These are phyloP conservation scores for Wolfiporia cocos DNA, from an alignment of 1,284 basidiomycete genomes.

Conservation along the genomic window DNA sequence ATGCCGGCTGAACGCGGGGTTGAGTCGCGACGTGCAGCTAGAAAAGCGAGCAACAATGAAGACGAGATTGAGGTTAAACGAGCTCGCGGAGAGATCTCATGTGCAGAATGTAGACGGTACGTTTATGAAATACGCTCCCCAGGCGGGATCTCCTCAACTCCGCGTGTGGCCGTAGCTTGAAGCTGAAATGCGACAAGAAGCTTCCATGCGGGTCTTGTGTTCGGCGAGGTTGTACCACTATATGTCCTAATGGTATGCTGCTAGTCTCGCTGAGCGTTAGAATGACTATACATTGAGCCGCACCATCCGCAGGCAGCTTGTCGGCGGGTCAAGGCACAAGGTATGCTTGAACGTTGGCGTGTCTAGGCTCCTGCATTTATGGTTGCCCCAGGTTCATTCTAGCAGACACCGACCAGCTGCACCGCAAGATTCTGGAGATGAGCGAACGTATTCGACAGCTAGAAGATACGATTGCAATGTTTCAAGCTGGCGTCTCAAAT, in stretches of 20 bases:
- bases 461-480: slow-evolving; percentile 64
- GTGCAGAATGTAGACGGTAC: slow-evolving; percentile 67
- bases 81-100: slow-evolving; percentile 61
- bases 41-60: slow-evolving; percentile 19
- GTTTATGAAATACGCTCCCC: too few relatives aligned
- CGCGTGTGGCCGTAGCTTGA: too few relatives aligned
- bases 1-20: slow-evolving; percentile 20
- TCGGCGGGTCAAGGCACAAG: slow-evolving; percentile 28
- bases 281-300: background rate
- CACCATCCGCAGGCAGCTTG: slow-evolving; percentile 17
- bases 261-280: background rate
- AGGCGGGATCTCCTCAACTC: too few relatives aligned
- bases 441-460: slow-evolving; percentile 69
- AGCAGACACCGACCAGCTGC: slow-evolving; percentile 72
- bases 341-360: slow-evolving; percentile 12
- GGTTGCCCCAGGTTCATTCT: slow-evolving; percentile 54
- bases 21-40: slow-evolving; percentile 20
- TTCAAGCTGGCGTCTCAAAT: slow-evolving; percentile 41
- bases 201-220: slow-evolving; percentile 72
- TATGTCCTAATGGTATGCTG: slow-evolving; percentile 60
- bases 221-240: slow-evolving; percentile 65
- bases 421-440: slow-evolving; percentile 68
- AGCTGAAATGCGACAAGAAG: slow-evolving; percentile 73
- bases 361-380: too few relatives aligned
- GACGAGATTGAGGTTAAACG: slow-evolving; percentile 53